Percentiles rank a stretch among this genome's conserved stretches.
phyloP scores from a whole-genome alignment of 108 stramenopile genomes.

The Asterionellopsis glacialis region DNA sequence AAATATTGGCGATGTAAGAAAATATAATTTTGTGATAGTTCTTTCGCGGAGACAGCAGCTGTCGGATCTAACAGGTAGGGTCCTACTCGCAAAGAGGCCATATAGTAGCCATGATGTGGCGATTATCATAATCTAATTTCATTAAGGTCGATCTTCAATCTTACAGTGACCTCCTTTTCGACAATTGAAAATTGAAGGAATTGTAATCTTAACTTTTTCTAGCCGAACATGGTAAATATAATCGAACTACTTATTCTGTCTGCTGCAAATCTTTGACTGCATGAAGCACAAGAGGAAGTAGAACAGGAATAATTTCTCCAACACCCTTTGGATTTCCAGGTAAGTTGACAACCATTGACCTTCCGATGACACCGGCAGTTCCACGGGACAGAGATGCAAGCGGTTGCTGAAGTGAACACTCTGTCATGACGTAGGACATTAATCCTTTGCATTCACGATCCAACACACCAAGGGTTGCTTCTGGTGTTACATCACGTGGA shows the following conservation, averaged over 20 bases:
- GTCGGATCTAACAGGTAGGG: too few species aligned
- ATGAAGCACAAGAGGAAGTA: conserved; percentile 71
- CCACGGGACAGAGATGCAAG: conserved; percentile 77
- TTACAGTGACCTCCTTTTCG: too few species aligned
- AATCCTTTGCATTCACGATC: conserved; percentile 63
- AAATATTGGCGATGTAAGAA: conserved; percentile 37
- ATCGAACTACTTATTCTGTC: not conserved
- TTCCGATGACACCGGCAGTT: conserved; percentile 60
- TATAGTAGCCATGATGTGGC: too few species aligned
- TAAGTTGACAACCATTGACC: conserved; percentile 63
- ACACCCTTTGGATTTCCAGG: conserved; percentile 79
- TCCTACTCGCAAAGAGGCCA: too few species aligned
- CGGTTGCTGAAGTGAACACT: conserved; percentile 54
- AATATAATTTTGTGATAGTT: conserved; percentile 51
- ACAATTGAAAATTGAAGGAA: too few species aligned
- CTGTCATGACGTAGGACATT: conserved; percentile 68
- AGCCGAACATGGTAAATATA: too few species aligned
- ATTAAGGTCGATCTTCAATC: too few species aligned
- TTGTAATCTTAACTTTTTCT: too few species aligned
- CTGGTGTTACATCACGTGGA: conserved; percentile 86
- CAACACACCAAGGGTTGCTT: conserved; percentile 63
- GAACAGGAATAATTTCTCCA: conserved; percentile 52
- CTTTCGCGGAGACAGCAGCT: conserved; percentile 36
- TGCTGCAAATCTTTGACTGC: conserved; percentile 47
- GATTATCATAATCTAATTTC: too few species aligned